phyloP scores from a whole-genome alignment of 192 early-diverging fungal species.

The Coemansia asiatica region DNA sequence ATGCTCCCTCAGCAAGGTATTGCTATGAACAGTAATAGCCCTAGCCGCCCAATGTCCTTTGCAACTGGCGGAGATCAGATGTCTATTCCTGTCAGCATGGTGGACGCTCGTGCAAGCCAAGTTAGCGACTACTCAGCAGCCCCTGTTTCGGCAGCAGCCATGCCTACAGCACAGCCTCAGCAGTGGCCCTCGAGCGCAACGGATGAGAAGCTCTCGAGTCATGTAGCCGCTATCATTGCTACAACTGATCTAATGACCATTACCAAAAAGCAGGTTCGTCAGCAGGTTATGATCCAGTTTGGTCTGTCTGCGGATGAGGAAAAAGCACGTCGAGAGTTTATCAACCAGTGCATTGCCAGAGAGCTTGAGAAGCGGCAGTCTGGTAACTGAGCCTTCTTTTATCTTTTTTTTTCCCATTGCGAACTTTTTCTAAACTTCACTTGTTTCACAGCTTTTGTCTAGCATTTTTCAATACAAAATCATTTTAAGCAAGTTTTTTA shows the following conservation, averaged over 20 bases:
- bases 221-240: constrained; percentile 76
- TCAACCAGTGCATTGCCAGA: constrained; percentile 78
- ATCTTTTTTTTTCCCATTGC: constrained; percentile 1
- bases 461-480: no score
- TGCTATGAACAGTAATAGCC: constrained; percentile 2
- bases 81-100: background rate
- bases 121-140: constrained; percentile 10
- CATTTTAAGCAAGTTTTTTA: no score
- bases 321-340: constrained; percentile 76
- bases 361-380: constrained; percentile 43
- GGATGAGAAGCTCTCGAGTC: constrained; percentile 67
- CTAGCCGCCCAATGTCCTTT: background rate
- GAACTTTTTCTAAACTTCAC: no score
- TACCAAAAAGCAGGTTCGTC: constrained; percentile 98
- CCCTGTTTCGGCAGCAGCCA: background rate
- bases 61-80: constrained; percentile 3
- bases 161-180: constrained; percentile 4
- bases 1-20: constrained; percentile 12
- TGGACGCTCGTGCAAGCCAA: background rate
- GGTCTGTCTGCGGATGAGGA: constrained; percentile 70
- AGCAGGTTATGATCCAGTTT: constrained; percentile 77
- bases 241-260: constrained; percentile 96
- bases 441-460: no score
- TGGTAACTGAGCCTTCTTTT: constrained; percentile 1
- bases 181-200: constrained; percentile 58